Percentiles rank a stretch among this genome's conserved stretches.
These are phyloP conservation scores for Cucurbita ficifolia DNA, from an alignment of 306 rosid species.

Conservation along the genomic window DNA sequence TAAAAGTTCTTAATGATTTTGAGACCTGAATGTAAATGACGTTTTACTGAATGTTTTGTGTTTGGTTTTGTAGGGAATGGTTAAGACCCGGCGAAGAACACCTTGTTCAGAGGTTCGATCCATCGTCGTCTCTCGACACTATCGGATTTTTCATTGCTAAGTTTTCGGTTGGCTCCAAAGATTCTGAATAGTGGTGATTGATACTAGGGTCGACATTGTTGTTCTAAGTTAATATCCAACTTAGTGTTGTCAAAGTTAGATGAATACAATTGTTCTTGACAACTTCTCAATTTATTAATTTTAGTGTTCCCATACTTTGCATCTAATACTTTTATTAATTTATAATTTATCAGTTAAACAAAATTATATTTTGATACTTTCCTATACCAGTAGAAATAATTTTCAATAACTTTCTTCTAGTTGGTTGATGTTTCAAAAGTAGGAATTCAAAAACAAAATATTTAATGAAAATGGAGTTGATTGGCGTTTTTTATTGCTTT, in stretches of 20 bases:
- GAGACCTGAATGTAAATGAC: not conserved
- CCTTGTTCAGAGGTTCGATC: slow-evolving; percentile 95
- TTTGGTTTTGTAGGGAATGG: slow-evolving; percentile 51
- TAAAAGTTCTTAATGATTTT: no score
- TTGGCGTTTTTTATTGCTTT: no score
- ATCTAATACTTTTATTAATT: not conserved
- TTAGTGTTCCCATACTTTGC: not conserved
- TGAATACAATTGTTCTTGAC: not conserved
- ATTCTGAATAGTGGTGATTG: not conserved
- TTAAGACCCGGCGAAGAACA: slow-evolving; percentile 82
- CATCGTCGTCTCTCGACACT: slow-evolving; percentile 63
- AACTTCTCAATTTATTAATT: not conserved
- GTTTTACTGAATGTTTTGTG: not conserved
- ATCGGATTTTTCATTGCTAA: slow-evolving; percentile 93
- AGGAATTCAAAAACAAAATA: no score
- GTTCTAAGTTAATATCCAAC: not conserved
- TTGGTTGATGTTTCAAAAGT: no score
- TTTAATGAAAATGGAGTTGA: no score
- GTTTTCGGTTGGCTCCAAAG: slow-evolving; percentile 57
- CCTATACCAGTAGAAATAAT: not conserved
- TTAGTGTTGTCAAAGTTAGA: not conserved
- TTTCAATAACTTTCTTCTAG: no score
- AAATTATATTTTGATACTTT: not conserved
- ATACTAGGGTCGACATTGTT: not conserved
- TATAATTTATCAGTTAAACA: no score